Conservation (phyloP, 1,284 basidiomycete species). For the Ceratobasidium theobromae region DNA sequence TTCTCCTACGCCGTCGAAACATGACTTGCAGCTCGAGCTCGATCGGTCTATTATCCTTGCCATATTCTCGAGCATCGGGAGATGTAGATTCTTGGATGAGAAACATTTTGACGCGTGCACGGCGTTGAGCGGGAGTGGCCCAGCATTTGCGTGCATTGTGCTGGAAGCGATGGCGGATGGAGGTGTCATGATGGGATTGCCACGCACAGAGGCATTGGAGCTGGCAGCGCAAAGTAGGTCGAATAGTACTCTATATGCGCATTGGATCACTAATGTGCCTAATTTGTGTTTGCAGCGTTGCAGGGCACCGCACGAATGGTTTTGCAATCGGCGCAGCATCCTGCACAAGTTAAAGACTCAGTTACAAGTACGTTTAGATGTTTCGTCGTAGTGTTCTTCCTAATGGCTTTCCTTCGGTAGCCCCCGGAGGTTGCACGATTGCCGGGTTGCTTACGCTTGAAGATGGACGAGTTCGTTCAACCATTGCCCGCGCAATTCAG, state of each 20-base stretch:
- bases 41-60: conserved; percentile 81
- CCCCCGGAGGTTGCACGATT: conserved; percentile 98
- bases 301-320: conserved; percentile 98
- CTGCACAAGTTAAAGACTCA: conserved; percentile 95
- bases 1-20: conserved; percentile 41
- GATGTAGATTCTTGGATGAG: conserved; percentile 91
- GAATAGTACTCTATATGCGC: conserved; percentile 7
- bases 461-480: conserved; percentile 91
- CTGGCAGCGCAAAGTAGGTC: conserved; percentile 90
- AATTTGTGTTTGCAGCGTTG: conserved; percentile 61
- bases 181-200: conserved; percentile 99
- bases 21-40: conserved; percentile 50
- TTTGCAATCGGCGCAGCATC: conserved; percentile 83
- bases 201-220: conserved; percentile 90
- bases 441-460: conserved; percentile 94
- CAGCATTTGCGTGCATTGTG: conserved; percentile 95
- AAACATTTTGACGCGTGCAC: conserved; percentile 99
- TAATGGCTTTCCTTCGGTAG: conserved; percentile 47
- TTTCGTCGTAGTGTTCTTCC: conserved; percentile 32
- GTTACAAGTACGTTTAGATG: conserved; percentile 78
- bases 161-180: conserved; percentile 99
- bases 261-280: background rate
- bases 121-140: conserved; percentile 92
- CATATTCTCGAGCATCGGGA: conserved; percentile 93
- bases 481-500: conserved; percentile 94